Evolutionary conservation across 495 filamentous ascomycete species (phyloP), one percentile per base, ranked within the genome.

Genomic region (Penicillium odoratum): DNA sequence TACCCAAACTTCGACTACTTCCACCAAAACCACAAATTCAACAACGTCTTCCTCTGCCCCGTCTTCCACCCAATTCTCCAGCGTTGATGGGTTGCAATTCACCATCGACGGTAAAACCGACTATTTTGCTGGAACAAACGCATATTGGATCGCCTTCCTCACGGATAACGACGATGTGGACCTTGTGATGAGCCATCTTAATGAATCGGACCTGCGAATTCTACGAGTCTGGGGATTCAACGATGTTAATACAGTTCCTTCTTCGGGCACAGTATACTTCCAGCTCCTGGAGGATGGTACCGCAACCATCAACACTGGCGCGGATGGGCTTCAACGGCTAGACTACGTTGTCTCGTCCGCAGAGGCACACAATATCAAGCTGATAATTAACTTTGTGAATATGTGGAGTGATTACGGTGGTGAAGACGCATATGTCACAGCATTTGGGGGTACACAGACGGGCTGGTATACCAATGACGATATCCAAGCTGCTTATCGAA

Each of bases 181-280:
- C 59, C 70, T 76, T 2, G 77, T 78, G n/a, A 73, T 85, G 43
- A 64, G 79, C 13, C 73, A 83, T 60, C 48, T 77, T 52, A 57
- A 73, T 45, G 64, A 72, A 25, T 78, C 85, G 11, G 85, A 85
- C 2, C 77, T 89, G 52, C 87, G 86, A 61, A 84, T 90, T 62
- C 73, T 89, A 36, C 83, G 88, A 10, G 77, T 88, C 53, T 90
- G 88, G 88, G 87, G 86, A 0, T 91, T 91, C 74, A 86, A 87
- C 73, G 85, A 88, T 67, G 74, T 77, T 26, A 86, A 80, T 44
- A 47, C 65, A 0, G 58, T 72, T 30, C 83, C 81, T 5, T 64
- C 66, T 0, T 33, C 69, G 2, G 81, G 79, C 9, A 79, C 74
- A 7, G 80, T 86, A 15, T 88, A 80, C 66, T 89, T 77, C 74